A percentile compares a stretch with the other conserved stretches of the same genome.
Evolutionary conservation across 768 basidiomycete species (phyloP).

Genomic region (Boletus sp.): DNA sequence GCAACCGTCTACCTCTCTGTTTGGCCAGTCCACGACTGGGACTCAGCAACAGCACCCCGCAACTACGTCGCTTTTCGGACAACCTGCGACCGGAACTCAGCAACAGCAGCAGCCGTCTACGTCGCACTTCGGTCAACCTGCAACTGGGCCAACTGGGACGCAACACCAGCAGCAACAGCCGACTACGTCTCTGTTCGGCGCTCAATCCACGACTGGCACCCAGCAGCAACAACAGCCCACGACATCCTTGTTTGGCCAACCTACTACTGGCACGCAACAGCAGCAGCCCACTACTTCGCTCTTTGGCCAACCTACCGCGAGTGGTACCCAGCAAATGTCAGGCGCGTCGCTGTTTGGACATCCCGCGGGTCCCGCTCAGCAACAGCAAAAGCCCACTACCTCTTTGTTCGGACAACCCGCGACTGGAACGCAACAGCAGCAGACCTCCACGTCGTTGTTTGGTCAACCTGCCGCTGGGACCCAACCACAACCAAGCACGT

Average conservation of each 20-base stretch:
- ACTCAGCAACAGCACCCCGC: constrained; percentile 29
- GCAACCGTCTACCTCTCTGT: constrained; percentile 27
- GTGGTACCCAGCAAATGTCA: constrained; percentile 30
- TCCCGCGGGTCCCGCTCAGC: constrained; percentile 21
- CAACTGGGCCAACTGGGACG: too few species aligned
- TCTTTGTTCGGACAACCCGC: constrained; percentile 33
- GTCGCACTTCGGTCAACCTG: constrained; percentile 35
- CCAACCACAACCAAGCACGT: constrained; percentile 23
- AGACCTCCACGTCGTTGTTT: constrained; percentile 34
- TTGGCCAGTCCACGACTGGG: constrained; percentile 20
- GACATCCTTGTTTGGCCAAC: constrained; percentile 27
- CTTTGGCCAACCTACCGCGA: constrained; percentile 25
- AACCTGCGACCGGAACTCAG: constrained; percentile 15
- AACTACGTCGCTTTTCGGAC: constrained; percentile 25
- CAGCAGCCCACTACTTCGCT: constrained; percentile 31
- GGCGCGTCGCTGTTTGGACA: constrained; percentile 41
- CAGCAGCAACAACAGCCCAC: background rate
- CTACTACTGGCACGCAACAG: constrained; percentile 33
- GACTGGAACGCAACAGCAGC: constrained; percentile 36
- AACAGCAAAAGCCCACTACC: constrained; percentile 27
- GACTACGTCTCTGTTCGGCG: too few species aligned
- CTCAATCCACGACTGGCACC: too few species aligned
- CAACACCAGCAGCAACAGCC: constrained; percentile 24
- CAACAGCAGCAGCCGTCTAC: constrained; percentile 28
- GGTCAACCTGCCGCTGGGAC: constrained; percentile 32